These are phyloP conservation scores for Thraustochytrium striatum DNA, from an alignment of 352 stramenopile genomes.

Conservation along the genomic window DNA sequence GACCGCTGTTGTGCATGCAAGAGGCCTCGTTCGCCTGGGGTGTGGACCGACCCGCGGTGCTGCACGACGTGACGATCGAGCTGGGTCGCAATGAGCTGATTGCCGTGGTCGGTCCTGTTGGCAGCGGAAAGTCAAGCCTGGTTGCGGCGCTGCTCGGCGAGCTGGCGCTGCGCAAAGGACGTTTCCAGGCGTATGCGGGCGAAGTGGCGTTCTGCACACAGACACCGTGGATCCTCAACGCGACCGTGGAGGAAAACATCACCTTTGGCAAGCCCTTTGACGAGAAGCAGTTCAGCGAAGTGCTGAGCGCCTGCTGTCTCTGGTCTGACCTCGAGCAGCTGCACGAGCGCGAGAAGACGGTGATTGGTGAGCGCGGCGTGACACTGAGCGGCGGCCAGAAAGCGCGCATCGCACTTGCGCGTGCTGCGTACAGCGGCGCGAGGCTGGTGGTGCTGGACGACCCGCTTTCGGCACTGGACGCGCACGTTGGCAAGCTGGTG, in stretches of 20 bases:
- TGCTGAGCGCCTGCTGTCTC: constrained; percentile 67
- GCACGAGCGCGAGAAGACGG: constrained; percentile 69
- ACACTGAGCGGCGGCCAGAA: constrained; percentile 69
- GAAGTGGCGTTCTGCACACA: constrained; percentile 77
- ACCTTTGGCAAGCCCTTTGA: constrained; percentile 69
- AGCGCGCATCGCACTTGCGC: constrained; percentile 56
- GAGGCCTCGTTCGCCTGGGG: constrained; percentile 18
- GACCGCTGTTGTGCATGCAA: neutral
- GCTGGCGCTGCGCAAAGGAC: constrained; percentile 52
- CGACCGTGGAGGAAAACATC: constrained; percentile 85
- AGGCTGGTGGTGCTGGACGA: constrained; percentile 84
- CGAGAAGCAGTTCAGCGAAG: constrained; percentile 53
- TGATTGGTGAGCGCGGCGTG: constrained; percentile 70
- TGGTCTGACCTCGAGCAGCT: constrained; percentile 68
- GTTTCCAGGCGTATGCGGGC: constrained; percentile 49
- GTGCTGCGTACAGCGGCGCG: constrained; percentile 67
- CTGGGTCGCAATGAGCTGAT: constrained; percentile 55
- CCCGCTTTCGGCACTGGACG: constrained; percentile 88
- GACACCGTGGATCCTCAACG: constrained; percentile 81
- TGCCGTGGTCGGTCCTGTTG: constrained; percentile 83
- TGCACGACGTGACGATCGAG: constrained; percentile 13
- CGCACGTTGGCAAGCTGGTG: constrained; percentile 58
- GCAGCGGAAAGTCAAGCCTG: constrained; percentile 71
- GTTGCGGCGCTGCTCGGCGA: constrained; percentile 71
- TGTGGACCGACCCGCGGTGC: neutral